Conservation (phyloP, 2,329 filamentous ascomycete species). For the Colletotrichum aenigma region DNA sequence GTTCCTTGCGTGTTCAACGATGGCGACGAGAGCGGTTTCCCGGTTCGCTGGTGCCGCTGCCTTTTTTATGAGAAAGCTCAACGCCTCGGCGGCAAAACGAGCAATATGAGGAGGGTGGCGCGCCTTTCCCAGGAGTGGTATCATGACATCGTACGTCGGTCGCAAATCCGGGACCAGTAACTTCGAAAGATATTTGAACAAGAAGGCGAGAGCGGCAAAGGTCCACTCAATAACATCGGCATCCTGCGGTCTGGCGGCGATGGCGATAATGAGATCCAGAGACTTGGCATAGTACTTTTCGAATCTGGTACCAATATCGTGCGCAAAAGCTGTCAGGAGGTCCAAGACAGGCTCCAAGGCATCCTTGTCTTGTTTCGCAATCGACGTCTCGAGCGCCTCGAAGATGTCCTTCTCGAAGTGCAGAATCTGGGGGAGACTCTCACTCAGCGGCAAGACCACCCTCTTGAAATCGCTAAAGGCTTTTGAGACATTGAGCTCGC, state of each 20-base stretch:
- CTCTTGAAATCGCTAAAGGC: constrained; percentile 79
- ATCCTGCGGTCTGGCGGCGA: constrained; percentile 78
- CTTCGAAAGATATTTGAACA: constrained; percentile 96
- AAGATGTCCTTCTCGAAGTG: constrained; percentile 90
- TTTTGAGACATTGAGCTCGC: constrained; percentile 87
- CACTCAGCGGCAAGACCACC: constrained; percentile 77
- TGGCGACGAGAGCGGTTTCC: constrained; percentile 70
- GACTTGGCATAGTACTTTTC: constrained; percentile 84
- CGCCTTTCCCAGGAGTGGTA: constrained; percentile 81
- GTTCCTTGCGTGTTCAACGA: constrained; percentile 74
- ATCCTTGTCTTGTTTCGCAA: constrained; percentile 77
- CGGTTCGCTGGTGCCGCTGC: constrained; percentile 79
- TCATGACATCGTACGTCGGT: constrained; percentile 83
- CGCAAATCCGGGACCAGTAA: constrained; percentile 84
- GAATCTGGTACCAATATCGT: constrained; percentile 86
- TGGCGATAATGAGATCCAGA: constrained; percentile 75
- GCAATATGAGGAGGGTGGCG: constrained; percentile 86
- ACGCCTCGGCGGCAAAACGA: constrained; percentile 90
- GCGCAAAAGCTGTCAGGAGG: constrained; percentile 91
- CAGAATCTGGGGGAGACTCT: constrained; percentile 89
- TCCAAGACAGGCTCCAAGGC: constrained; percentile 86
- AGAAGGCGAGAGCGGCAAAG: constrained; percentile 89
- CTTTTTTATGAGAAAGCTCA: constrained; percentile 93
- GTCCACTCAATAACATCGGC: constrained; percentile 97
- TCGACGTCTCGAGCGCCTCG: constrained; percentile 74